Percentiles rank a stretch among this genome's conserved stretches.
Conservation (phyloP, 179 eudicot genomes). For the Beta lomatogona region DNA sequence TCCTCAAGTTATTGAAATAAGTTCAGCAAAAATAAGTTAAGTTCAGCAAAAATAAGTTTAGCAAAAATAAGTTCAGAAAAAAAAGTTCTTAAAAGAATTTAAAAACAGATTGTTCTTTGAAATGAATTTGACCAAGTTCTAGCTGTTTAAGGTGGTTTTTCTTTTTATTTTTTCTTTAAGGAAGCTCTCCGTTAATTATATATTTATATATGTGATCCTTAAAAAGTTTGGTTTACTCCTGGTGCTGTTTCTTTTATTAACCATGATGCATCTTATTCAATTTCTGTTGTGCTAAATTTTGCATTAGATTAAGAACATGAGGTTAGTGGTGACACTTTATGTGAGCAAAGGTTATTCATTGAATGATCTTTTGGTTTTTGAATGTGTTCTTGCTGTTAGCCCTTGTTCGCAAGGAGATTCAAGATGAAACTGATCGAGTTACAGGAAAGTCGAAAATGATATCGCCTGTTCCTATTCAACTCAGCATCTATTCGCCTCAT, state of each 20-base stretch:
- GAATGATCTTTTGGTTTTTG: slow-evolving; percentile 9
- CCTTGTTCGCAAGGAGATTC: slow-evolving; percentile 73
- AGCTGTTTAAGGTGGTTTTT: no score
- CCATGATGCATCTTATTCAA: neutral
- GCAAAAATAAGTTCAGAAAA: no score
- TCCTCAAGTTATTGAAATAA: no score
- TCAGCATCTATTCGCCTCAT: slow-evolving; percentile 76
- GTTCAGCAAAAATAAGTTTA: no score
- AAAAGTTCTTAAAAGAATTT: no score
- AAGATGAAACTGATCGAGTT: slow-evolving; percentile 83
- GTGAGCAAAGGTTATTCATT: neutral
- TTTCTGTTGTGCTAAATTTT: neutral
- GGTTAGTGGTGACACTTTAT: neutral
- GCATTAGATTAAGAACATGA: no score
- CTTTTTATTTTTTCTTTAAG: no score
- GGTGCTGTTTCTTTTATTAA: neutral
- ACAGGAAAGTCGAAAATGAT: slow-evolving; percentile 77
- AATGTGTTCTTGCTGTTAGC: slow-evolving; percentile 40
- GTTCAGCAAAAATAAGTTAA: no score
- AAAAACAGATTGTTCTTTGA: no score
- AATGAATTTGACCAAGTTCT: no score
- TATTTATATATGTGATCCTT: no score
- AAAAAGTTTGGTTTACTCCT: neutral
- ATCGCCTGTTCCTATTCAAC: slow-evolving; percentile 87
- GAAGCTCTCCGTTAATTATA: no score